These are phyloP conservation scores for Fusarium coffeatum DNA, from an alignment of 2,329 filamentous ascomycete species.

Conservation along the genomic window DNA sequence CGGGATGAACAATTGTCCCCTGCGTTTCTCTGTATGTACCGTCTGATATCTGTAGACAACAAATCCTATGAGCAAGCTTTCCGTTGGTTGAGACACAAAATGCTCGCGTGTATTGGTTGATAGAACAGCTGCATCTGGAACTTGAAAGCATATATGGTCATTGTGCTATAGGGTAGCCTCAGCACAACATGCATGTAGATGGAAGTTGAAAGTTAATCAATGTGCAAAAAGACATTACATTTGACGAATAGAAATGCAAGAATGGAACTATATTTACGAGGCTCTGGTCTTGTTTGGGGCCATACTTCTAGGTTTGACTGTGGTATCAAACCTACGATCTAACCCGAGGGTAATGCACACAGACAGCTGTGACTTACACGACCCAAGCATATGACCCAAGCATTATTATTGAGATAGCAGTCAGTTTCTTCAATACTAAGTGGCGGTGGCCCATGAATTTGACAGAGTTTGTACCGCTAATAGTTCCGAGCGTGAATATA, in stretches of 20 bases:
- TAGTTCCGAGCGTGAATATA: not conserved
- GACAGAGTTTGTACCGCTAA: not conserved
- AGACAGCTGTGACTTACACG: not conserved
- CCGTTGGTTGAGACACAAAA: not conserved
- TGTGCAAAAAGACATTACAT: not conserved
- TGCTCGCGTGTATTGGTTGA: not conserved
- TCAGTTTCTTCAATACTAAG: not conserved
- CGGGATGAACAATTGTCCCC: constrained; percentile 16
- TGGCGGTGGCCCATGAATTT: not conserved
- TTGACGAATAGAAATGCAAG: not conserved
- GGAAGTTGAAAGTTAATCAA: not conserved
- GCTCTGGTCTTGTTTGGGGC: not conserved
- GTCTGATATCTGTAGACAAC: not conserved
- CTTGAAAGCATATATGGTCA: not conserved
- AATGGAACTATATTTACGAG: not conserved
- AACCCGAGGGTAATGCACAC: not conserved
- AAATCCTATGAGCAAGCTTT: not conserved
- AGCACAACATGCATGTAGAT: not conserved
- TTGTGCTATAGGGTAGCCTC: not conserved
- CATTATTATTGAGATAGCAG: not conserved
- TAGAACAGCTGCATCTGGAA: not conserved
- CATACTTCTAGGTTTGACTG: not conserved
- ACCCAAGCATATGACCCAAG: not conserved
- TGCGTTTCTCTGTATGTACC: not conserved
- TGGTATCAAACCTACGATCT: not conserved